Evolutionary conservation across 805 yeast species (phyloP), one percentile per base, ranked within the genome.

Genomic region (Gaillardinia entomophila): DNA sequence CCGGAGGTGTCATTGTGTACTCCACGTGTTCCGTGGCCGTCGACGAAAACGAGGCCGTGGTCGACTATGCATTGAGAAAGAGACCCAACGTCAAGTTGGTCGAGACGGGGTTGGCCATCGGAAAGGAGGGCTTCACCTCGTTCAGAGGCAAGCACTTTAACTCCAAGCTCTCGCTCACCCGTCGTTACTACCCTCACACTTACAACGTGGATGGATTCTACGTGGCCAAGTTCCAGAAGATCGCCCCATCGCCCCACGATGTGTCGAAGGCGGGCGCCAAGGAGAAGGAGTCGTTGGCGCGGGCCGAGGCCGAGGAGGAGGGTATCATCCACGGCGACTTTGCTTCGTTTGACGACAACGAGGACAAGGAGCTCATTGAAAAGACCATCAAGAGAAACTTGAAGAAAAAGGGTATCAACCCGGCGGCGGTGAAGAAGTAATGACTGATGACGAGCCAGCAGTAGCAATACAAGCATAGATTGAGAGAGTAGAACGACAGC

Each of bases 1-100:
- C 90, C 28, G 97, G 97, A 40, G 98, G 97, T 46, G 71, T 81
- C 38, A 83, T 92, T 43, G 97, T 94, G 6, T 92, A 92, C 65
- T 92, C 98, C 6, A 92, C 99, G 1, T 92, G 99, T 74, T 90
- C 97, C 11, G 92, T 92, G 38, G 95, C 94, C 51, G 97, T 92
- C 30, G 99, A 92, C 51, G 99, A 92, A 66, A 89, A 92, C 61
- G 99, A 92, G 66, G 83, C 96, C 15, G 99, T 92, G 36, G 96
- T 92, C n/a, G 96, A 90, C 62, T 92, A 92, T 52, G 97, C 96
- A 16, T 73, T 92, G 48, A 78, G 95, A 57, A 90, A 92, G 59
- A 79, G 99, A 57, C 96, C 97, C 23, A 92, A 92, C 53, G 97
- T 92, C 27, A 86, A 83, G 57, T 75, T 92, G 28, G 97, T 92